These are phyloP conservation scores for Parastagonospora avenae DNA, from an alignment of 2,329 filamentous ascomycete species.

Conservation along the genomic window DNA sequence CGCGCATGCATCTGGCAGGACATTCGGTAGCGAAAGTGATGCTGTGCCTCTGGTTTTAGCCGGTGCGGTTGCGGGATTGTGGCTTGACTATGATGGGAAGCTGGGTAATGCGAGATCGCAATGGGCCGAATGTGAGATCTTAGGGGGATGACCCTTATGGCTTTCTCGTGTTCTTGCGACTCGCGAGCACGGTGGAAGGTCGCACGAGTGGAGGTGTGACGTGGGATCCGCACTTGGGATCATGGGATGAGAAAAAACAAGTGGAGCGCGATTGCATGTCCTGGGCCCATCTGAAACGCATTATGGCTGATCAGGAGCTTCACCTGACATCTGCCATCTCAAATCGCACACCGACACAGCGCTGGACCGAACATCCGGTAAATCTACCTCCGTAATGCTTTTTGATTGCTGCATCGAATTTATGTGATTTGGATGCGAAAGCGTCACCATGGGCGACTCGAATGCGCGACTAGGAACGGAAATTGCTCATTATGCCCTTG, in stretches of 20 bases:
- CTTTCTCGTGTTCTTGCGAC: no score
- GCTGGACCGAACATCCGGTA: no score
- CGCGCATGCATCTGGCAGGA: background rate
- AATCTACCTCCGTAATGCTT: no score
- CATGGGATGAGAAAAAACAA: no score
- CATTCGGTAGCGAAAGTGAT: background rate
- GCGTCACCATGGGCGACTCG: background rate
- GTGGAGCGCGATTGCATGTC: background rate
- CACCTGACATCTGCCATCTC: background rate
- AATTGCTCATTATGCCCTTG: conserved; percentile 10
- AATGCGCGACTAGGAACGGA: conserved; percentile 5
- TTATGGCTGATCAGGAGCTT: background rate
- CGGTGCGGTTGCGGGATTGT: background rate
- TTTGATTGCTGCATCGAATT: no score
- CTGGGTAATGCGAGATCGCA: no score
- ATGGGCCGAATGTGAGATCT: no score
- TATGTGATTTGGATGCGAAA: background rate
- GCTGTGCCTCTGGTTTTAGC: background rate
- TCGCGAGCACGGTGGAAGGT: no score
- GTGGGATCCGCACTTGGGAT: background rate
- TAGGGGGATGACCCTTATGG: no score
- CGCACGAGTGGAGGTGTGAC: conserved; percentile 1
- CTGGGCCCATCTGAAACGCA: background rate
- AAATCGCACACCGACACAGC: no score
- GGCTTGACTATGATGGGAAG: no score